phyloP scores from a whole-genome alignment of 306 rosid genomes.

The Cucurbita maxima region DNA sequence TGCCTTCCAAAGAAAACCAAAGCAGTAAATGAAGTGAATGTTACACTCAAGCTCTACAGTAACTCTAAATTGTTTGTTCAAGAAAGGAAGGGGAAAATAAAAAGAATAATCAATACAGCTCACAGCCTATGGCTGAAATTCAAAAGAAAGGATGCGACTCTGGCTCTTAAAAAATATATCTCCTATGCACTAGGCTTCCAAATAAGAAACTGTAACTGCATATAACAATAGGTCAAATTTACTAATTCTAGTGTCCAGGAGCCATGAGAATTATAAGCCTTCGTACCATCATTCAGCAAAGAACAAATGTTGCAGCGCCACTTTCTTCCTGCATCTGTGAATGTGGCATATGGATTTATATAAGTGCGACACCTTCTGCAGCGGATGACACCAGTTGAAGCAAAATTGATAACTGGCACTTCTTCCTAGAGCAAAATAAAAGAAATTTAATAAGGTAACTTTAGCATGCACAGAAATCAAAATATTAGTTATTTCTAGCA shows the following conservation, averaged over 20 bases:
- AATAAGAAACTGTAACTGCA: background rate
- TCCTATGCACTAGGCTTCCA: background rate
- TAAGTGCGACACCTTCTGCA: slow-evolving; percentile 98
- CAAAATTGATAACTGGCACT: slow-evolving; percentile 76
- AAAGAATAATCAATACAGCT: background rate
- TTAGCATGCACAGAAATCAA: background rate
- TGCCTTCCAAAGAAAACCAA: background rate
- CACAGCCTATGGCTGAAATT: background rate
- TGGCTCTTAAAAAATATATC: background rate
- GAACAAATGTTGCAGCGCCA: slow-evolving; percentile 90
- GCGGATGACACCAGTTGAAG: slow-evolving; percentile 73
- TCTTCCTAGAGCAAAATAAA: slow-evolving; percentile 51
- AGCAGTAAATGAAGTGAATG: background rate
- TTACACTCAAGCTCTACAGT: background rate
- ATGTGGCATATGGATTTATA: slow-evolving; percentile 79
- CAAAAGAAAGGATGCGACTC: background rate
- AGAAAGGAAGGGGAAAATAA: background rate
- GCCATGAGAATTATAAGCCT: background rate
- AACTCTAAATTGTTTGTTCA: background rate
- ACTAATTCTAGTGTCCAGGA: background rate
- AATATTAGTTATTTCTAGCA: slow-evolving; percentile 10
- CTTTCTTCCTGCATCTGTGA: slow-evolving; percentile 93
- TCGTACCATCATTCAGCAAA: slow-evolving; percentile 83
- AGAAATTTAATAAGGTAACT: slow-evolving; percentile 6
- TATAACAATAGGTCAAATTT: background rate